Base-by-base conservation (phyloP, 73 alveolate genomes). In the Paramecium pentaurelia region DNA sequence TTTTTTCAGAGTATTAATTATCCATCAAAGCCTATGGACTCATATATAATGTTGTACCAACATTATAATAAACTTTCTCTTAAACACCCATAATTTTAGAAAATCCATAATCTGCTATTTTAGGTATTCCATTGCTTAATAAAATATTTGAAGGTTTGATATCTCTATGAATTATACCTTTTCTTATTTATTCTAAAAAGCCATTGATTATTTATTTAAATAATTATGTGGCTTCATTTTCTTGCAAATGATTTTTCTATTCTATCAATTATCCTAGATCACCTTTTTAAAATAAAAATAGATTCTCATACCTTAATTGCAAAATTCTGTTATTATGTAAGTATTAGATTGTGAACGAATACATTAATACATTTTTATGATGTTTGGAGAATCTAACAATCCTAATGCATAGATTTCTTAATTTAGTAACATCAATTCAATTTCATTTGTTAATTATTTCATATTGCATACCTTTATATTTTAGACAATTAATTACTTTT, bases 31-130 rank as follows among this genome's bases (percentile, higher is more conserved):
- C 97, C 64, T 96, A 94, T 6, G 98, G 98, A 12, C 96, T 95
- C 85, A 96, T 96, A 71, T 95, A 96, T 86, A 93, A 93, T 25
- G 98, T 96, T 7, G 98, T 96, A 16, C 98, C 98, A 28, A 96
- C 98, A 86, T 95, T 96, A 28, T 95, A 95, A 91, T 92, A 89
- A 32, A 70, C 86, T 44, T 44, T 89, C 71, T 83, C 86, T 37
- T 77, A 71, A 27, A 73, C 90, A 73, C 38, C 68, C 54, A 89
- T 32, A 4, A 47, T 83, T 71, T 89, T 89, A 44, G 93, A 92
- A 40, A 92, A 92, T 9, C 93, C 95, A 64, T 71, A 93, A 58
- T 92, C 95, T 30, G 95, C 92, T 60, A 93, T 75, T 60, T 91
- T 89, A 5, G 93, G 88, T 54, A 89, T 77, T 2, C 93, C 86